Conservation (phyloP, 2,329 filamentous ascomycete genomes). For the Sphaerulina musiva region DNA sequence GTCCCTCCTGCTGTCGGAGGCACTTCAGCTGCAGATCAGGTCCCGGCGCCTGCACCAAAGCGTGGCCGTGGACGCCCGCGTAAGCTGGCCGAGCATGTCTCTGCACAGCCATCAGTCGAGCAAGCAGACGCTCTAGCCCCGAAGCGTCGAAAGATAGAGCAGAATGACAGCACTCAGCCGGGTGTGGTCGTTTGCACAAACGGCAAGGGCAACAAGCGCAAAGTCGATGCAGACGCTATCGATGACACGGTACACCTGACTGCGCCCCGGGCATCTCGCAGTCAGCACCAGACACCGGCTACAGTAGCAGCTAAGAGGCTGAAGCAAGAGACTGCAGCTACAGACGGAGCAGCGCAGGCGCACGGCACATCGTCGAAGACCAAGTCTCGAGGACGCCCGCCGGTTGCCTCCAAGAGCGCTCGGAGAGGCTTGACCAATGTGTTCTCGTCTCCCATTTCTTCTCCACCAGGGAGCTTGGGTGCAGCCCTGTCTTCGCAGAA, state of each 20-base stretch:
- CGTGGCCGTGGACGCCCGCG: neutral
- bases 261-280: neutral
- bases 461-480: neutral
- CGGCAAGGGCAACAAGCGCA: conserved; percentile 7
- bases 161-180: conserved; percentile 7
- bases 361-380: neutral
- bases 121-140: neutral
- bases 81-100: neutral
- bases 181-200: neutral
- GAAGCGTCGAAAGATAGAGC: conserved; percentile 4
- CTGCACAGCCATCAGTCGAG: conserved; percentile 1
- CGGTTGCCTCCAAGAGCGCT: neutral
- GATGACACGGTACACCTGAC: conserved; percentile 1
- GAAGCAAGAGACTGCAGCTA: conserved; percentile 44
- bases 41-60: neutral
- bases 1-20: neutral
- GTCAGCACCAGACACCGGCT: neutral
- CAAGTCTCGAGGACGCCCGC: neutral
- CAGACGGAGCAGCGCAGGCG: neutral
- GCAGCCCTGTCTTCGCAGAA: neutral
- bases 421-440: too few species aligned
- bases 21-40: neutral
- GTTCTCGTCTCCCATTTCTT: neutral
- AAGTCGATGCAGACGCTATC: neutral
- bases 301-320: conserved; percentile 47